Conservation (phyloP, 2,329 filamentous ascomycete genomes). For the Claviceps capensis region DNA sequence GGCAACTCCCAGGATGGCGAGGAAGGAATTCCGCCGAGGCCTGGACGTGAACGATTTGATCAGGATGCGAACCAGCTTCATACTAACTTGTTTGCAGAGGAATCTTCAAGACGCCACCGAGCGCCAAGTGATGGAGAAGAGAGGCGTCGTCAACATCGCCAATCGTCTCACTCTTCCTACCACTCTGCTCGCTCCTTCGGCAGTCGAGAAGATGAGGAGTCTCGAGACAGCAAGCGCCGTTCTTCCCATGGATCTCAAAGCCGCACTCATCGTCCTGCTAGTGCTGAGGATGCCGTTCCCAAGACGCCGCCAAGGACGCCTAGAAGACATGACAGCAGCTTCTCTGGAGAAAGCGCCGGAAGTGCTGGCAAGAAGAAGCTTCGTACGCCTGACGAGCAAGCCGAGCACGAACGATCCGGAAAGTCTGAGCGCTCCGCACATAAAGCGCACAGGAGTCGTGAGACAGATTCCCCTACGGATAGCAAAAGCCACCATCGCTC, state of each 20-base stretch:
- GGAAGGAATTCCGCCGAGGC: slow-evolving; percentile 10
- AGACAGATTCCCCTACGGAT: slow-evolving; percentile 18
- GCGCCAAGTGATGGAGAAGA: slow-evolving; percentile 26
- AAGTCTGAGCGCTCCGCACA: slow-evolving; percentile 6
- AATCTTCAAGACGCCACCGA: slow-evolving; percentile 26
- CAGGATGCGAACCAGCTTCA: slow-evolving; percentile 22
- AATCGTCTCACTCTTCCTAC: slow-evolving; percentile 12
- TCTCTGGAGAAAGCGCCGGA: slow-evolving; percentile 27
- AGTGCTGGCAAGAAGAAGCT: slow-evolving; percentile 18
- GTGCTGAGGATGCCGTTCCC: slow-evolving; percentile 20
- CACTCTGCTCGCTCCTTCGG: slow-evolving; percentile 19
- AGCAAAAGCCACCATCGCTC: slow-evolving; percentile 20
- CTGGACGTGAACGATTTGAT: slow-evolving; percentile 1
- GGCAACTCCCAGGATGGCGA: slow-evolving; percentile 11
- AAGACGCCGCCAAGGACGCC: slow-evolving; percentile 24
- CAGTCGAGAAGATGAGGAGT: slow-evolving; percentile 19
- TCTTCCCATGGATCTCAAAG: slow-evolving; percentile 13
- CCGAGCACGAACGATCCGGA: slow-evolving; percentile 31
- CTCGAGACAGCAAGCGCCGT: slow-evolving; percentile 17
- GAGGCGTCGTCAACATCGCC: slow-evolving; percentile 27
- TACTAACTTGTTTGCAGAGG: slow-evolving; percentile 45
- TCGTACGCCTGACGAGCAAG: slow-evolving; percentile 35
- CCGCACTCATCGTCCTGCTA: slow-evolving; percentile 26
- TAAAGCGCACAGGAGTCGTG: slow-evolving; percentile 17
- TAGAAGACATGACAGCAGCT: slow-evolving; percentile 32